Evolutionary conservation across 192 early-diverging fungal species (phyloP).

Genomic region (Podila minutissima): DNA sequence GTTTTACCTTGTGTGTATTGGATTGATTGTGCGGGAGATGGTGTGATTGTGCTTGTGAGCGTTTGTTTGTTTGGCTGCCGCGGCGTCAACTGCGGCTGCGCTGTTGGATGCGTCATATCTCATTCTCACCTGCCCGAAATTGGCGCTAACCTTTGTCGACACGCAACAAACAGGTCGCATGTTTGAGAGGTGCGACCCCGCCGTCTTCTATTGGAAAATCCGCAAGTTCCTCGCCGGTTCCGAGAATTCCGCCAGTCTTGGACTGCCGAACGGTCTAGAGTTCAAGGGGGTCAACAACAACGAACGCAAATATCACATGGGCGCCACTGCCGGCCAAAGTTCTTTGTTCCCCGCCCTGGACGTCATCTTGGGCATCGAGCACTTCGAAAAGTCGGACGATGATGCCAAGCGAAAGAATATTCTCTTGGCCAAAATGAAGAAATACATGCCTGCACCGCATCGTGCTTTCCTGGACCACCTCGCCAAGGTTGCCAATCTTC

Average conservation of each 20-base stretch:
- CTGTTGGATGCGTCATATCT: no score
- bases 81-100: no score
- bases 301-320: constrained; percentile 77
- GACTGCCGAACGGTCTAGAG: constrained; percentile 77
- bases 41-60: no score
- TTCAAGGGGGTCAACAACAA: constrained; percentile 87
- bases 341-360: constrained; percentile 90
- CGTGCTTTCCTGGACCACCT: constrained; percentile 85
- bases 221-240: constrained; percentile 90
- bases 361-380: constrained; percentile 86
- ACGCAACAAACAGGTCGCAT: constrained; percentile 65
- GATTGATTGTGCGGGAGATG: not conserved
- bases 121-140: not conserved
- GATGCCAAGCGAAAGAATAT: constrained; percentile 50
- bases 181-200: constrained; percentile 94
- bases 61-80: not conserved
- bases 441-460: constrained; percentile 88
- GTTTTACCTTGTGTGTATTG: not conserved
- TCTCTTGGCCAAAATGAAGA: constrained; percentile 81
- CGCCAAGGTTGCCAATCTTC: constrained; percentile 65
- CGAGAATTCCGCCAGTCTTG: constrained; percentile 80
- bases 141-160: not conserved
- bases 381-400: constrained; percentile 65
- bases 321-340: constrained; percentile 92
- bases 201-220: constrained; percentile 94